A percentile compares a stretch with the other conserved stretches of the same genome.
phyloP scores from a whole-genome alignment of 176 grass and related monocot species.

The Metroxylon sagu region DNA sequence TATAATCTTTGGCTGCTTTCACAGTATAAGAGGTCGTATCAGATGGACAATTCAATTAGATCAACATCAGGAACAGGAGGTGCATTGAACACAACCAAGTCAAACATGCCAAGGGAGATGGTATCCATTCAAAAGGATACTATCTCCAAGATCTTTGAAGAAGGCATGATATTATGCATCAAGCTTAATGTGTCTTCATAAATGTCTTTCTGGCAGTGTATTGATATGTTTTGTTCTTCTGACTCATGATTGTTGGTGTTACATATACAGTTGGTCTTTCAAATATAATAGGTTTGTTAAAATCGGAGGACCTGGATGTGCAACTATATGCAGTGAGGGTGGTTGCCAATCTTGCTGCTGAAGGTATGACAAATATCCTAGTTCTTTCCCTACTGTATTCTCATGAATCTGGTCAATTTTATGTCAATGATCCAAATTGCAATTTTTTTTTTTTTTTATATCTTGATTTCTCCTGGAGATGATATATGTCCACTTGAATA shows the following conservation, averaged over 20 bases:
- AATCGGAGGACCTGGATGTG: constrained; percentile 78
- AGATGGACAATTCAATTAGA: constrained; percentile 31
- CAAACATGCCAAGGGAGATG: constrained; percentile 53
- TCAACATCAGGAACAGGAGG: constrained; percentile 42
- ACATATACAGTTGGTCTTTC: constrained; percentile 55
- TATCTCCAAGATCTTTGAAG: constrained; percentile 91
- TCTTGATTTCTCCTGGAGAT: no score
- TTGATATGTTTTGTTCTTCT: neutral
- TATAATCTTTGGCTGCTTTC: constrained; percentile 19
- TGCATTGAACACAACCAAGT: constrained; percentile 32
- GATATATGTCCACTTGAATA: no score
- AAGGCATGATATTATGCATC: constrained; percentile 39
- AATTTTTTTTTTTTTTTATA: no score
- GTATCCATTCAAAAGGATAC: constrained; percentile 51
- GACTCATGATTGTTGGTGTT: constrained; percentile 7
- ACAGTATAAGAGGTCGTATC: constrained; percentile 37
- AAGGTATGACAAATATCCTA: constrained; percentile 41
- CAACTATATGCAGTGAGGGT: constrained; percentile 75
- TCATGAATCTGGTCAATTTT: no score
- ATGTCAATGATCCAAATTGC: no score
- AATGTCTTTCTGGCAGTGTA: neutral
- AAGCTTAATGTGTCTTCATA: neutral
- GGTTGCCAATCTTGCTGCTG: constrained; percentile 83
- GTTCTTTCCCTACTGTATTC: no score
- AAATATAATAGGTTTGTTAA: constrained; percentile 71